Conservation (phyloP, 2,329 filamentous ascomycete species). For the Phialophora macrospora region DNA sequence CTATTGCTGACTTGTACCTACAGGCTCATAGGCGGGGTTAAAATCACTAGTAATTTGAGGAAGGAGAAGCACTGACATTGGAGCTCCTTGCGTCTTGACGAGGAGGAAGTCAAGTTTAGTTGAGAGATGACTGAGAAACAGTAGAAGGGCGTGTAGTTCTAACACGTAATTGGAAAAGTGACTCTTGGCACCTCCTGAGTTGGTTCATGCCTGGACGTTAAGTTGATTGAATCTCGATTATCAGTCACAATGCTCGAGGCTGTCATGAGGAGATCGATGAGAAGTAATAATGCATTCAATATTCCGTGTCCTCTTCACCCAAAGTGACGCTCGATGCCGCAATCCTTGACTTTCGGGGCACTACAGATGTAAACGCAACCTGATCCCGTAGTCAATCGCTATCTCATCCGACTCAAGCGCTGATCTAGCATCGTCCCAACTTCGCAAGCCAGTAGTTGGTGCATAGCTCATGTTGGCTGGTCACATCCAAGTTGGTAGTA, state of each 20-base stretch:
- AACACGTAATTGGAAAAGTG: no score
- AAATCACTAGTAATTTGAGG: constrained; percentile 17
- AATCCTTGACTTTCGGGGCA: not conserved
- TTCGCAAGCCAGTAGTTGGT: no score
- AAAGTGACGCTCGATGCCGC: no score
- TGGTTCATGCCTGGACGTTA: no score
- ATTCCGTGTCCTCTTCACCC: not conserved
- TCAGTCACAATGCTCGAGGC: not conserved
- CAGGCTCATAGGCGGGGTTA: constrained; percentile 16
- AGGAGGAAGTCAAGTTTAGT: not conserved
- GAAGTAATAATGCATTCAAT: not conserved
- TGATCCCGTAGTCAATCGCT: no score
- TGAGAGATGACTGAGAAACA: not conserved
- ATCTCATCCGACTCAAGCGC: no score
- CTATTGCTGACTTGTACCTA: not conserved
- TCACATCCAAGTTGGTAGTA: not conserved
- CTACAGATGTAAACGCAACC: not conserved
- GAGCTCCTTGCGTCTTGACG: not conserved
- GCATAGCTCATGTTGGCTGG: not conserved
- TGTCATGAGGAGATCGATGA: not conserved
- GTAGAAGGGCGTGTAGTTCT: not conserved
- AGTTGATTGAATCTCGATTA: no score
- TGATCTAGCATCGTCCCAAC: no score
- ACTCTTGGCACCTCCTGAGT: no score
- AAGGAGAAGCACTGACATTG: constrained; percentile 12